Percentiles rank a stretch among this genome's conserved stretches.
Conservation (phyloP, 2,329 filamentous ascomycete genomes). For the Colletotrichum salicis region DNA sequence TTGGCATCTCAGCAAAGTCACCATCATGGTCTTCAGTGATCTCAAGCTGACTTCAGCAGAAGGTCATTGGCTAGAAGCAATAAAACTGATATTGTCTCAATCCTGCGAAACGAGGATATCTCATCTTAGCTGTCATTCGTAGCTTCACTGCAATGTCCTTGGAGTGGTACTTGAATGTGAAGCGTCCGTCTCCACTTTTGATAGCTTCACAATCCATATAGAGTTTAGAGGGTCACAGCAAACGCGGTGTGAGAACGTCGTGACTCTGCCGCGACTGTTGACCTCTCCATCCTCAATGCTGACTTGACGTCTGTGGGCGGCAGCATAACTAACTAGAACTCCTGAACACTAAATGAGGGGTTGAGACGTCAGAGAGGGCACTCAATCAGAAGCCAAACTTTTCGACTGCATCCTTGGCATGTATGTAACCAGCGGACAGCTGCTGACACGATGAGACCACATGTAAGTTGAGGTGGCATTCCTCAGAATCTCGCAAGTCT, state of each 20-base stretch:
- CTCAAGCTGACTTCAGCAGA: neutral
- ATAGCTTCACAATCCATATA: neutral
- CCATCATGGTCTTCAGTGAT: no score
- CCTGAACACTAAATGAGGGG: neutral
- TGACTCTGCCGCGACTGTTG: neutral
- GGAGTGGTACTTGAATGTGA: neutral
- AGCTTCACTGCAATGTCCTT: neutral
- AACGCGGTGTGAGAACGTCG: neutral
- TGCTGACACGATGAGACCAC: neutral
- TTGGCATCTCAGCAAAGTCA: neutral
- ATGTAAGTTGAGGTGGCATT: neutral
- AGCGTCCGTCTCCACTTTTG: neutral
- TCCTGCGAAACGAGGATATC: neutral
- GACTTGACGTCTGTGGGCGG: neutral
- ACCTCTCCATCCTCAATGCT: neutral
- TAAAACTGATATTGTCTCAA: no score
- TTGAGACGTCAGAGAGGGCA: neutral
- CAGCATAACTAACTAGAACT: neutral
- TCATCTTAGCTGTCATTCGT: no score
- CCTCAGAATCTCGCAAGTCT: neutral
- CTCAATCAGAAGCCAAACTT: neutral
- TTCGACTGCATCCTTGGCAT: slow-evolving; percentile 16
- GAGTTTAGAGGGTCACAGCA: neutral
- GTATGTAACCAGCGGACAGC: slow-evolving; percentile 18
- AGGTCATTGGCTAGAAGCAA: neutral